Conservation (phyloP, 129 eudicot genomes). For the Flaveria linearis region DNA sequence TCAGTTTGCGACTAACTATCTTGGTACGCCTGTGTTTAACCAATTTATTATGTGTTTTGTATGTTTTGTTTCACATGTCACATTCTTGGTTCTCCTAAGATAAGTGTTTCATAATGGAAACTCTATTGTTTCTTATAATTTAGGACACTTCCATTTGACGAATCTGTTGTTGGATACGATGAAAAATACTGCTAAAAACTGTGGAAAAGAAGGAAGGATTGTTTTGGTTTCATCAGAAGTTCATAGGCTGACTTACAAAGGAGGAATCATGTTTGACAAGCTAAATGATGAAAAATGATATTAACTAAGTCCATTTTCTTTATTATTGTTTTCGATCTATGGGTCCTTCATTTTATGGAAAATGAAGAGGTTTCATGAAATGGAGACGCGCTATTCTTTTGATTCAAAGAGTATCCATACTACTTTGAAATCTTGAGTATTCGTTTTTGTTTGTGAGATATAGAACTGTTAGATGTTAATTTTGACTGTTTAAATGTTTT, state of each 20-base stretch:
- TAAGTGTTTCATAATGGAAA: background rate
- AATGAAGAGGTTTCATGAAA: background rate
- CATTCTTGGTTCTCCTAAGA: background rate
- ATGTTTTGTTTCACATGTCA: background rate
- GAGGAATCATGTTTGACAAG: conserved; percentile 79
- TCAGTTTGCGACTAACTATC: conserved; percentile 87
- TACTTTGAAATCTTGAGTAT: no score
- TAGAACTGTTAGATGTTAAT: no score
- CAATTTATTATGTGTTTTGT: background rate
- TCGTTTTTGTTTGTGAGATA: no score
- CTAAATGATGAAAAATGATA: conserved; percentile 75
- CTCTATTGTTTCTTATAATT: conserved; percentile 4
- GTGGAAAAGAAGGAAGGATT: conserved; percentile 81
- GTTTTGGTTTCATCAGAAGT: conserved; percentile 70
- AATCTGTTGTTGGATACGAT: conserved; percentile 78
- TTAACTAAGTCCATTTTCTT: background rate
- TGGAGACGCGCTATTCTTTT: background rate
- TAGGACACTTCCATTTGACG: conserved; percentile 91
- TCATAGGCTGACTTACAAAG: conserved; percentile 52
- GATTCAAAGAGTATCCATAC: no score
- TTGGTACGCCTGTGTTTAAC: conserved; percentile 41
- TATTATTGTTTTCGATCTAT: background rate
- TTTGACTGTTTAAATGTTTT: no score
- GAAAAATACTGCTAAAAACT: conserved; percentile 70
- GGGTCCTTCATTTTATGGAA: background rate